phyloP scores from a whole-genome alignment of 169 alveolate species.

The Eimeria falciformis region DNA sequence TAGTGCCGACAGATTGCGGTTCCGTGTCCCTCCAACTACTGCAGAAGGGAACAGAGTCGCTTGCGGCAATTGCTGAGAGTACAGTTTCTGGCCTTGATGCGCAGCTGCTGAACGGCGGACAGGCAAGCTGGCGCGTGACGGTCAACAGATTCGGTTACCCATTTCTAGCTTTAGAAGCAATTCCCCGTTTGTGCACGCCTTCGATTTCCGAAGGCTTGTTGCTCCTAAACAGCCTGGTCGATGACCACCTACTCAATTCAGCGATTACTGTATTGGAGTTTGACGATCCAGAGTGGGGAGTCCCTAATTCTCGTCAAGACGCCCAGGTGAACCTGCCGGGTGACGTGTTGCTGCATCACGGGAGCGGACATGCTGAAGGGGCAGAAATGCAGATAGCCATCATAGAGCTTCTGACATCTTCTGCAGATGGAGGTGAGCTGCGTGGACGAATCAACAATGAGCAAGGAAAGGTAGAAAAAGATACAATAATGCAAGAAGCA shows the following conservation, averaged over 20 bases:
- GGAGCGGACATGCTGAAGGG: too few relatives aligned
- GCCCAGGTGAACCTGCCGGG: too few relatives aligned
- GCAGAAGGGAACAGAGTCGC: not conserved
- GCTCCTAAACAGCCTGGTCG: conserved; percentile 18
- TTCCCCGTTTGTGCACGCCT: not conserved
- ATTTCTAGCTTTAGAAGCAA: not conserved
- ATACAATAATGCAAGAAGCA: not conserved
- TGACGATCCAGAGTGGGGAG: too few relatives aligned
- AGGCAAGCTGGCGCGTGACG: not conserved
- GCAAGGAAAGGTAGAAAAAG: not conserved
- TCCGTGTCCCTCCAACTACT: conserved; percentile 31
- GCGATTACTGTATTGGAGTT: too few relatives aligned
- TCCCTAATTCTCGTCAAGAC: too few relatives aligned
- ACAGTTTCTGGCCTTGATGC: not conserved
- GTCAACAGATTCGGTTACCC: not conserved
- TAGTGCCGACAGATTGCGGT: conserved; percentile 48
- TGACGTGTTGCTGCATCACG: too few relatives aligned
- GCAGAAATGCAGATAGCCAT: too few relatives aligned
- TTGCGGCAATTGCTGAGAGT: too few relatives aligned
- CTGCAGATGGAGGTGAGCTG: not conserved
- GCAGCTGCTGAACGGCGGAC: conserved; percentile 36
- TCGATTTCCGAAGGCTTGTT: not conserved
- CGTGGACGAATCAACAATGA: not conserved
- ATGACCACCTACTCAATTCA: not conserved
- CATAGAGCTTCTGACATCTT: not conserved